Percentiles rank a stretch among this genome's conserved stretches.
Conservation (phyloP, 345 rosid species). For the Camelina hispida region DNA sequence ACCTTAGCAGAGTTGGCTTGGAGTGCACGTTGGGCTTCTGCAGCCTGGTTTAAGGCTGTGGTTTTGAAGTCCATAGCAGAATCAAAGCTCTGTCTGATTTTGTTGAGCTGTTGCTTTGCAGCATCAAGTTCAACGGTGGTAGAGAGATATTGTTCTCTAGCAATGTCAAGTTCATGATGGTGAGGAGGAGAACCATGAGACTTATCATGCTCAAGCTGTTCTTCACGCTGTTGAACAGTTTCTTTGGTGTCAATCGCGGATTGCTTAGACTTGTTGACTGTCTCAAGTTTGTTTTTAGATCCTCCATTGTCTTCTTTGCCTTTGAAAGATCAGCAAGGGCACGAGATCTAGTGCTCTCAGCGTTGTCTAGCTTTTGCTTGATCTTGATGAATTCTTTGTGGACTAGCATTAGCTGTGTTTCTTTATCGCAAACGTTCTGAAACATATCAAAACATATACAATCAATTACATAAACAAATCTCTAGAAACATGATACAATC, state of each 20-base stretch:
- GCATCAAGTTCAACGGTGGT: constrained; percentile 59
- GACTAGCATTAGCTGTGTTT: constrained; percentile 61
- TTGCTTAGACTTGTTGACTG: constrained; percentile 50
- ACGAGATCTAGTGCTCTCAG: constrained; percentile 51
- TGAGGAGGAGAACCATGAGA: constrained; percentile 48
- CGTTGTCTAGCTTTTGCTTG: constrained; percentile 51
- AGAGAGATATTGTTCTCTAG: constrained; percentile 60
- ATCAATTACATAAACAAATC: not conserved
- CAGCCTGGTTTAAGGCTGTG: constrained; percentile 65
- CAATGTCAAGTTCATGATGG: constrained; percentile 57
- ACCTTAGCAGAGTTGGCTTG: constrained; percentile 51
- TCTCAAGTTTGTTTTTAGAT: constrained; percentile 48
- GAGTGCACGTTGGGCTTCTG: constrained; percentile 61
- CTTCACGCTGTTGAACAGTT: constrained; percentile 51
- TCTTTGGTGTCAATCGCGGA: constrained; percentile 55
- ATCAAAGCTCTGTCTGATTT: constrained; percentile 77
- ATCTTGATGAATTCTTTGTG: constrained; percentile 53
- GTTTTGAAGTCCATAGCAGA: constrained; percentile 65
- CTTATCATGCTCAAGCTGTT: constrained; percentile 67
- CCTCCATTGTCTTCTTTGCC: constrained; percentile 54
- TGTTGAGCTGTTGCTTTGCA: constrained; percentile 72
- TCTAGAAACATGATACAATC: not conserved
- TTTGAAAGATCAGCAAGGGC: constrained; percentile 60
- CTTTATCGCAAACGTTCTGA: constrained; percentile 64
- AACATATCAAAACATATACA: constrained; percentile 2